Evolutionary conservation across 1,284 basidiomycete species (phyloP), one percentile per base, ranked within the genome.

Genomic region (Bondarzewia mesenterica): DNA sequence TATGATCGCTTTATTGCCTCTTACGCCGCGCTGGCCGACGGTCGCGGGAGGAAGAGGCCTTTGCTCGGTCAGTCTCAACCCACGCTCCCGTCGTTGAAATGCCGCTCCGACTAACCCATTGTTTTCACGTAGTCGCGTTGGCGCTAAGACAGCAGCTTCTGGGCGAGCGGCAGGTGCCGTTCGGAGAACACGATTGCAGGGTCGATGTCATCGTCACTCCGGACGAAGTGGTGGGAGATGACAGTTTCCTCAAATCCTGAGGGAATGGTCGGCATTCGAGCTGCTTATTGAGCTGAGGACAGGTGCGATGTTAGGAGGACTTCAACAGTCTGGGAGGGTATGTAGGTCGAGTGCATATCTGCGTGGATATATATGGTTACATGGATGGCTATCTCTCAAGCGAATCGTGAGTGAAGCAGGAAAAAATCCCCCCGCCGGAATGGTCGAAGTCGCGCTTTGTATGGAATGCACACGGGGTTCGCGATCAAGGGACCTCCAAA

Each of bases 1-100:
- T 89, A 89, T 57, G 86, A 89, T 64, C 70, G 72, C 20, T 89
- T 86, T 63, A 70, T 89, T 39, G 65, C 78, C 7, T 61, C 69
- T 1, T 86, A 86, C 53, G 60, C 68, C 22, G 57, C 66, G 14
- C 58, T 58, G 48, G 64, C 60, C 5, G 38, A 43, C 5, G 20
- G 40, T 44, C 53, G 39, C 46, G 58, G 67, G 22, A 63, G 66
- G 46, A 62, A 64, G 12, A 65, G 63, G 50, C 81, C 82, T 5
- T 53, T 79, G 35, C 68, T 87, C 51, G 76, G 83, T 82, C 52
- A 49, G 66, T n/a, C 62, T 18, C 26, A 26, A 23, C 44, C 54
- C 21, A 22, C 49, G 29, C 39, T 23, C 26, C 40, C 32, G 16
- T 32, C 12, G 29, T 52, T 23, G 0, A 44, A 44, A 43, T 47